A percentile compares a stretch with the other conserved stretches of the same genome.
These are phyloP conservation scores for Musa beccarii DNA, from an alignment of 176 grass and related monocot genomes.

Conservation along the genomic window DNA sequence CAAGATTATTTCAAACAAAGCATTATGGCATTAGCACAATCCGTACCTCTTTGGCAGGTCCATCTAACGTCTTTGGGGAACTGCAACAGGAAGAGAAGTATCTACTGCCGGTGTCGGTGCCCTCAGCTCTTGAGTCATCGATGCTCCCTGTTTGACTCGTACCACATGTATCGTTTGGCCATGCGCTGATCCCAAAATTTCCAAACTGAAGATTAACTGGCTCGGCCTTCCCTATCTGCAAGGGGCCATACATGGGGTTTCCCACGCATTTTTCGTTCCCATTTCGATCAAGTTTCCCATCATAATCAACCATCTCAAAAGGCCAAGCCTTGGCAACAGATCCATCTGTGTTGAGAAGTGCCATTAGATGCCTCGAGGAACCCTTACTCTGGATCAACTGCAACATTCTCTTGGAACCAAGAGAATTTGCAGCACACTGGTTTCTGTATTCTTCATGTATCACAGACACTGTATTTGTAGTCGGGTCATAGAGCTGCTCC, in stretches of 20 bases:
- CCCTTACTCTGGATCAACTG: slow-evolving; percentile 18
- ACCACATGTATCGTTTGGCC: slow-evolving; percentile 73
- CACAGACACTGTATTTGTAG: slow-evolving; percentile 12
- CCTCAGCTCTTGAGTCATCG: slow-evolving; percentile 40
- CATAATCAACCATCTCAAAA: not conserved
- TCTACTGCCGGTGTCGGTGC: slow-evolving; percentile 53
- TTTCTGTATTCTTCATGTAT: slow-evolving; percentile 18
- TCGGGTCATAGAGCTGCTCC: slow-evolving; percentile 15
- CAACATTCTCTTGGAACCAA: slow-evolving; percentile 22
- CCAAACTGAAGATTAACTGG: slow-evolving; percentile 87
- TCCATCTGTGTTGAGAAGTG: slow-evolving; percentile 14
- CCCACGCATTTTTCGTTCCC: slow-evolving; percentile 34
- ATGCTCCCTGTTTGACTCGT: slow-evolving; percentile 58
- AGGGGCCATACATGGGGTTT: slow-evolving; percentile 70
- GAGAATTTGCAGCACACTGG: slow-evolving; percentile 17
- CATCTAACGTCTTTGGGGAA: slow-evolving; percentile 59
- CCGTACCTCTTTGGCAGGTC: slow-evolving; percentile 66
- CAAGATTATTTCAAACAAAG: slow-evolving; percentile 6
- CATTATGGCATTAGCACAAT: not conserved
- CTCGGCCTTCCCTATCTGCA: slow-evolving; percentile 59
- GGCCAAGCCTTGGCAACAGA: slow-evolving; percentile 20
- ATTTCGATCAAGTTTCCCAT: not conserved
- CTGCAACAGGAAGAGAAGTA: slow-evolving; percentile 38
- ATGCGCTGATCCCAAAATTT: slow-evolving; percentile 77
- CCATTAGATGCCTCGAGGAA: slow-evolving; percentile 21